These are phyloP conservation scores for Populus hybrid DNA, from an alignment of 441 rosid genomes.

Conservation along the genomic window DNA sequence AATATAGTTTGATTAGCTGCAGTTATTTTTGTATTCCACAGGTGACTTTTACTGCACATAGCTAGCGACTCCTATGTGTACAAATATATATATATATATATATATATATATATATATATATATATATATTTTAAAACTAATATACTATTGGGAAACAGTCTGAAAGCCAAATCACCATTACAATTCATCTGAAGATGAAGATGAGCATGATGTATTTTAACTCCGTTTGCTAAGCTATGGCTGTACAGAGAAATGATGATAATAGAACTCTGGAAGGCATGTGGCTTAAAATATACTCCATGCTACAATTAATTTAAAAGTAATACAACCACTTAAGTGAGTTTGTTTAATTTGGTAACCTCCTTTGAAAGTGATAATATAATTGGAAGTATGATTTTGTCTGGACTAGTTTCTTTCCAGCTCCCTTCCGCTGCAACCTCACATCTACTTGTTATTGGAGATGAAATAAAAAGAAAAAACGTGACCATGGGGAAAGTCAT, in stretches of 20 bases:
- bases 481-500: background rate
- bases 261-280: slow-evolving; percentile 6
- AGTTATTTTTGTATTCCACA: too few relatives aligned
- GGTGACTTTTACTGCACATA: too few relatives aligned
- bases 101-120: too few relatives aligned
- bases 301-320: slow-evolving; percentile 31
- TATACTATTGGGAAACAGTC: background rate
- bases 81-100: too few relatives aligned
- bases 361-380: slow-evolving; percentile 19
- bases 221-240: background rate
- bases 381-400: slow-evolving; percentile 13
- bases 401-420: background rate
- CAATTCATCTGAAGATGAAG: background rate
- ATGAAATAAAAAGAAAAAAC: background rate
- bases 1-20: too few relatives aligned
- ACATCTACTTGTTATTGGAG: background rate
- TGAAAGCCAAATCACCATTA: background rate
- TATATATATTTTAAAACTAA: too few relatives aligned
- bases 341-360: slow-evolving; percentile 21
- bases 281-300: slow-evolving; percentile 36
- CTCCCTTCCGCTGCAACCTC: slow-evolving; percentile 6
- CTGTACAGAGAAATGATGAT: background rate
- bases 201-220: background rate
- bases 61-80: too few relatives aligned
- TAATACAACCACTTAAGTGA: slow-evolving; percentile 21